phyloP scores from a whole-genome alignment of 1,284 basidiomycete species.

The Pascua guehoae region DNA sequence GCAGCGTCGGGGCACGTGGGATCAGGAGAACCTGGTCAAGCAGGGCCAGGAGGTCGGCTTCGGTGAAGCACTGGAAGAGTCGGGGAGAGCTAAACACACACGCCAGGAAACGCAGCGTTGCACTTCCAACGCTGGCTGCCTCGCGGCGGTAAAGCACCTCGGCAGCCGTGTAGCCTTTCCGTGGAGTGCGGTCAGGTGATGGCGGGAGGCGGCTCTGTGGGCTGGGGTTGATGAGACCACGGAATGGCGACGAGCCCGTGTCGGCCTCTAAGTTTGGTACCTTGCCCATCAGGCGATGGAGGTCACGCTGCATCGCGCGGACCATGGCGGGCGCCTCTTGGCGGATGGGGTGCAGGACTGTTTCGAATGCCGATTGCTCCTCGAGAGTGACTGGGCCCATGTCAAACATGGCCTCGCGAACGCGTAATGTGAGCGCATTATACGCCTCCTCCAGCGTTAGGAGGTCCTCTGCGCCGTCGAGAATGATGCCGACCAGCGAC shows the following conservation, averaged over 20 bases:
- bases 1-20: slow-evolving; percentile 39
- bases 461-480: slow-evolving; percentile 43
- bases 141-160: slow-evolving; percentile 47
- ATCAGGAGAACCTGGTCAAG: slow-evolving; percentile 43
- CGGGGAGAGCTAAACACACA: slow-evolving; percentile 28
- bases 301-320: slow-evolving; percentile 40
- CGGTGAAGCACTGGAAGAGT: slow-evolving; percentile 34
- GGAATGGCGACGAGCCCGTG: slow-evolving; percentile 28
- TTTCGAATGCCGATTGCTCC: neutral
- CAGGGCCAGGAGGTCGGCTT: slow-evolving; percentile 40
- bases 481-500: slow-evolving; percentile 38
- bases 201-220: neutral
- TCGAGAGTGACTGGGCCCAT: slow-evolving; percentile 10
- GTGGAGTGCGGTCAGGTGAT: slow-evolving; percentile 3
- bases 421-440: slow-evolving; percentile 25
- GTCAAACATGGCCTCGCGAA: slow-evolving; percentile 24
- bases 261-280: slow-evolving; percentile 29
- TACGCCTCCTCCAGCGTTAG: slow-evolving; percentile 47
- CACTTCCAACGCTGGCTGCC: slow-evolving; percentile 40
- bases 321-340: slow-evolving; percentile 43
- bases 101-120: slow-evolving; percentile 35
- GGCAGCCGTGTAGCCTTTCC: slow-evolving; percentile 44
- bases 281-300: slow-evolving; percentile 38
- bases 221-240: slow-evolving; percentile 15
- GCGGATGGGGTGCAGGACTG: slow-evolving; percentile 23